Evolutionary conservation across 768 basidiomycete species (phyloP), one percentile per base, ranked within the genome.

Genomic region (Hemileccinum rubropunctum): DNA sequence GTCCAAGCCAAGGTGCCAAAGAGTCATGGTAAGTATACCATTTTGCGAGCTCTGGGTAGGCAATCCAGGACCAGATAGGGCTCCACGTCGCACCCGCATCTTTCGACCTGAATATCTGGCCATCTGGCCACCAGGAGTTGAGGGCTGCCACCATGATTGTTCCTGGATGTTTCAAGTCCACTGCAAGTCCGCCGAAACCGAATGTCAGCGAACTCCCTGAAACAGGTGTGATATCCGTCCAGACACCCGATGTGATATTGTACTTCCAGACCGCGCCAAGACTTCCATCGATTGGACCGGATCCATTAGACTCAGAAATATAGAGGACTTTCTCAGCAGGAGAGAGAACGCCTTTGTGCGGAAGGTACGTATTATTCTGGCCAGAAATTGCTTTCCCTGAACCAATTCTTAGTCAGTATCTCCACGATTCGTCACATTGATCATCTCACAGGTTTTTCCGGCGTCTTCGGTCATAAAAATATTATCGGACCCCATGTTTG

Each of bases 101-200:
- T 2, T 73, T 79, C 4, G 80, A 81, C 9, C 83, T 76, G 70
- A 75, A 84, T 14, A 84, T 83, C 52, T 83, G 81, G 14, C 81
- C 83, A 56, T 85, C 82, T 2, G 82, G 83, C 5, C 14, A 66
- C 80, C 81, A 82, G 17, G 75, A 77, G 57, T 82, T 83, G 35
- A 84, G 73, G 1, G 82, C 81, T 38, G 83, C 81, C 11, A 83
- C 82, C 84, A 85, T 84, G 56, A 86, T 63, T 11, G 80, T 84
- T 1, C 83, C 83, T 17, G 82, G 81, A 43, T 69, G 75, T 54
- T 82, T 80, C 11, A 76, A 54, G 55, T 86, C 84, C 41, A 86
- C 76, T 6, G 81, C 72, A 3, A 84, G 66, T 28, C 82, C 82
- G 38, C 82, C 81, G 51, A 84, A 84, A 5, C 83, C 81, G 56